These are phyloP conservation scores for Dipodascopsis uninucleata DNA, from an alignment of 805 yeast species.

Conservation along the genomic window DNA sequence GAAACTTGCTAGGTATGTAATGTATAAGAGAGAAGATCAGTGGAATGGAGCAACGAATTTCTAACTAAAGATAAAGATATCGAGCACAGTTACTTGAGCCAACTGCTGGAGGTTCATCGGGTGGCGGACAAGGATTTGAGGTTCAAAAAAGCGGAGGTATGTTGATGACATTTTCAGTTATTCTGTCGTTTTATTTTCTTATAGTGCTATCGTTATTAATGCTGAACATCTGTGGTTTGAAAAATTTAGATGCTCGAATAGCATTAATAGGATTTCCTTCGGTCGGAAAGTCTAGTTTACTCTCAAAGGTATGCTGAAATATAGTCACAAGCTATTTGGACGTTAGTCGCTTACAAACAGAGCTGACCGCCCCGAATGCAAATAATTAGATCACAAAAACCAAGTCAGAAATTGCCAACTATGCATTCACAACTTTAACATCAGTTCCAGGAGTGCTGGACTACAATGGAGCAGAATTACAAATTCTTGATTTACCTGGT, in stretches of 20 bases:
- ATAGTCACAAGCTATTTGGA: neutral
- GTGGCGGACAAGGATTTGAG: slow-evolving; percentile 85
- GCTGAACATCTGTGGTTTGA: too few species aligned
- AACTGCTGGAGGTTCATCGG: slow-evolving; percentile 63
- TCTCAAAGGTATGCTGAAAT: slow-evolving; percentile 50
- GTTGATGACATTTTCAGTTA: neutral
- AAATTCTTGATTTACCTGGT: slow-evolving; percentile 96
- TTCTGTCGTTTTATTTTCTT: neutral
- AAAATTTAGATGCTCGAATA: slow-evolving; percentile 82
- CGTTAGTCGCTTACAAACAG: too few species aligned
- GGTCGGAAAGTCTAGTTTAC: slow-evolving; percentile 90
- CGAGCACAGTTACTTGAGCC: slow-evolving; percentile 91
- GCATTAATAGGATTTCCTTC: slow-evolving; percentile 96
- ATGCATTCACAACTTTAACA: slow-evolving; percentile 92
- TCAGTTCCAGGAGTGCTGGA: slow-evolving; percentile 95
- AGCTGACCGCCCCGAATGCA: too few species aligned
- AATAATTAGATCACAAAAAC: slow-evolving; percentile 87
- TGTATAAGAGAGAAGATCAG: too few species aligned
- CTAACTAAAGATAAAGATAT: slow-evolving; percentile 38
- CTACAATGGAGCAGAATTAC: slow-evolving; percentile 95
- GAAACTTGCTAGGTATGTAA: slow-evolving; percentile 85
- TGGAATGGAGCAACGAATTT: neutral
- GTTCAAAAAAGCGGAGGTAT: slow-evolving; percentile 80
- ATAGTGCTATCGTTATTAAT: neutral
- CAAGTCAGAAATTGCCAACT: slow-evolving; percentile 89